phyloP scores from a whole-genome alignment of 768 basidiomycete species.

The Boletellus sp. region DNA sequence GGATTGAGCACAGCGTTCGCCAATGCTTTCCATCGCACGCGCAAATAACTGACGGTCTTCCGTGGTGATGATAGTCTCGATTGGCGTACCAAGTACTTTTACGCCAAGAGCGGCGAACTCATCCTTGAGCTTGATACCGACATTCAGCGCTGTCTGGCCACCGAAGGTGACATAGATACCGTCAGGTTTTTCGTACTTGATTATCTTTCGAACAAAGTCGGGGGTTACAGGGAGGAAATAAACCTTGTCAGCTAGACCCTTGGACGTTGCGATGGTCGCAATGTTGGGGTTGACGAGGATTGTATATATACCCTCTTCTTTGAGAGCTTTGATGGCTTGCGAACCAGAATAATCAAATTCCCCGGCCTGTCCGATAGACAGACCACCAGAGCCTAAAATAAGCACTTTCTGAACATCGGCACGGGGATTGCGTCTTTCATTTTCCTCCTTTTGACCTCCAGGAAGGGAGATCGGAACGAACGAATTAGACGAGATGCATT shows the following conservation, averaged over 20 bases:
- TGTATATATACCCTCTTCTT: conserved; percentile 98
- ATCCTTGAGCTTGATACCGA: conserved; percentile 97
- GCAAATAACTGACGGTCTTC: conserved; percentile 96
- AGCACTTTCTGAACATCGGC: conserved; percentile 88
- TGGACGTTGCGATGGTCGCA: conserved; percentile 96
- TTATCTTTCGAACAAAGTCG: conserved; percentile 96
- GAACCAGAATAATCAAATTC: conserved; percentile 99
- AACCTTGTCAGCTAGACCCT: conserved; percentile 97
- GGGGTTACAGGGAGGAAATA: conserved; percentile 99
- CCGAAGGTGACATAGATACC: conserved; percentile 99
- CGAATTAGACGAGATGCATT: conserved; percentile 58
- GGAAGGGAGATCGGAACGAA: conserved; percentile 64
- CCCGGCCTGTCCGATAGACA: conserved; percentile 98
- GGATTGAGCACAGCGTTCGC: conserved; percentile 92
- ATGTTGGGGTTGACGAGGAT: conserved; percentile 99
- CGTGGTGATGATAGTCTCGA: conserved; percentile 95
- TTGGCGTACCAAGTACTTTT: conserved; percentile 92
- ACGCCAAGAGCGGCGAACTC: conserved; percentile 89
- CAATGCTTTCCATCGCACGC: conserved; percentile 90
- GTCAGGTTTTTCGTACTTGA: conserved; percentile 97
- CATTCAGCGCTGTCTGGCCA: conserved; percentile 94
- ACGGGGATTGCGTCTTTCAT: conserved; percentile 67
- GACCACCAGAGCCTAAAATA: conserved; percentile 94
- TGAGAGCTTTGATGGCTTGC: conserved; percentile 98
- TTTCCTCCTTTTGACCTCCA: conserved; percentile 79